Conservation (phyloP, 441 rosid genomes). For the Aleurites moluccanus region DNA sequence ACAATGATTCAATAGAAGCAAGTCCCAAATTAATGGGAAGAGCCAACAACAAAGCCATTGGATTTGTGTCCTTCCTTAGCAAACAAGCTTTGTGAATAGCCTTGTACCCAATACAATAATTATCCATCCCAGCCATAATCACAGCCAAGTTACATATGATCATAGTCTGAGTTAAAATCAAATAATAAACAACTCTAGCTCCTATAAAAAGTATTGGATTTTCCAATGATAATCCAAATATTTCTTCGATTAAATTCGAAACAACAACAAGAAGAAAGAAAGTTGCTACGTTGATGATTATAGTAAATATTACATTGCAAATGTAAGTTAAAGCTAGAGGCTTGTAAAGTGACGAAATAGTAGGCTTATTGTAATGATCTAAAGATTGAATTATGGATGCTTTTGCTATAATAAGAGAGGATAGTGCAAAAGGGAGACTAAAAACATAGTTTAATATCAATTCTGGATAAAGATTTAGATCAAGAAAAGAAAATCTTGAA, state of each 20-base stretch:
- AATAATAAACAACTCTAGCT: conserved; percentile 11
- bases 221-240: not conserved
- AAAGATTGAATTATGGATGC: conserved; percentile 31
- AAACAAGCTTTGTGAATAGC: conserved; percentile 32
- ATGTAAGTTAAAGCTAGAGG: conserved; percentile 5
- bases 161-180: conserved; percentile 24
- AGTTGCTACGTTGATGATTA: conserved; percentile 9
- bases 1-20: conserved; percentile 34
- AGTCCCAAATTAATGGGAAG: conserved; percentile 32
- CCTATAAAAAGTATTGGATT: conserved; percentile 1
- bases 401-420: conserved; percentile 37
- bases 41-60: conserved; percentile 29
- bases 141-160: conserved; percentile 35
- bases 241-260: conserved; percentile 11
- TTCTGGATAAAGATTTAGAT: conserved; percentile 5
- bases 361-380: conserved; percentile 13
- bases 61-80: conserved; percentile 23
- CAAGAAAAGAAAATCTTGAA: conserved; percentile 5
- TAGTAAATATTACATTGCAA: conserved; percentile 17
- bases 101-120: conserved; percentile 14
- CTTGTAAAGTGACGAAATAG: conserved; percentile 19
- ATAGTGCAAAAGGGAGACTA: conserved; percentile 25
- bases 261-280: conserved; percentile 14
- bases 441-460: conserved; percentile 6
- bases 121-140: conserved; percentile 25